Conservation (phyloP, 2,329 filamentous ascomycete genomes). For the Trichoderma aggressivum region DNA sequence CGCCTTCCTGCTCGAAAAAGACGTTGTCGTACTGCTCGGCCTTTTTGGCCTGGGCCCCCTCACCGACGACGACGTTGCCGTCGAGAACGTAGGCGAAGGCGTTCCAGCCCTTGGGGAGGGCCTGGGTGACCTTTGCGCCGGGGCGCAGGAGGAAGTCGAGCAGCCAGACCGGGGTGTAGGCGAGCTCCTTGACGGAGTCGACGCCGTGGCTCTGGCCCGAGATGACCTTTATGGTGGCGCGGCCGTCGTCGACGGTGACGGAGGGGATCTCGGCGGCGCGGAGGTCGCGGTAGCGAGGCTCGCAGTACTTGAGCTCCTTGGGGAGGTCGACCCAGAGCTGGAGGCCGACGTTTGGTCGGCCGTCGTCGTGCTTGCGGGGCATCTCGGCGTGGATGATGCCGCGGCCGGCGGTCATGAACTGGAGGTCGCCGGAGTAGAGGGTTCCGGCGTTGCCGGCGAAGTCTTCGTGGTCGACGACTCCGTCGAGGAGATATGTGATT, state of each 20-base stretch:
- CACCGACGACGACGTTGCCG: slow-evolving; percentile 64
- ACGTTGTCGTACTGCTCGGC: slow-evolving; percentile 80
- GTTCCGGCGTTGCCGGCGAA: slow-evolving; percentile 84
- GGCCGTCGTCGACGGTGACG: slow-evolving; percentile 67
- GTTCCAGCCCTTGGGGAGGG: slow-evolving; percentile 79
- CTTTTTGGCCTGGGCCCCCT: slow-evolving; percentile 46
- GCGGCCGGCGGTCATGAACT: slow-evolving; percentile 94
- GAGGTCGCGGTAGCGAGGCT: slow-evolving; percentile 88
- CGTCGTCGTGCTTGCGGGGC: slow-evolving; percentile 75
- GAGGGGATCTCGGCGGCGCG: slow-evolving; percentile 73
- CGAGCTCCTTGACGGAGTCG: slow-evolving; percentile 83
- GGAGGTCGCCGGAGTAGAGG: slow-evolving; percentile 81
- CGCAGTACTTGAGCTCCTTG: slow-evolving; percentile 74
- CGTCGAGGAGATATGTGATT: slow-evolving; percentile 85
- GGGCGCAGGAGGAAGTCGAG: slow-evolving; percentile 78
- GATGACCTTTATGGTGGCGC: slow-evolving; percentile 84
- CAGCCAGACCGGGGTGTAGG: slow-evolving; percentile 97
- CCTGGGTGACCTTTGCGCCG: slow-evolving; percentile 72
- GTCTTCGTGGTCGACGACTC: slow-evolving; percentile 87
- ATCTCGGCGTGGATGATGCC: slow-evolving; percentile 97
- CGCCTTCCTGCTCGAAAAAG: slow-evolving; percentile 78
- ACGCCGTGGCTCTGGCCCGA: slow-evolving; percentile 79
- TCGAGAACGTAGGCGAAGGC: slow-evolving; percentile 84
- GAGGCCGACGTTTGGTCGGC: slow-evolving; percentile 76
- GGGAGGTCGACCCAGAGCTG: slow-evolving; percentile 97